Conservation (phyloP, 75 land plant genomes). For the Pseudotsuga menziesii region DNA sequence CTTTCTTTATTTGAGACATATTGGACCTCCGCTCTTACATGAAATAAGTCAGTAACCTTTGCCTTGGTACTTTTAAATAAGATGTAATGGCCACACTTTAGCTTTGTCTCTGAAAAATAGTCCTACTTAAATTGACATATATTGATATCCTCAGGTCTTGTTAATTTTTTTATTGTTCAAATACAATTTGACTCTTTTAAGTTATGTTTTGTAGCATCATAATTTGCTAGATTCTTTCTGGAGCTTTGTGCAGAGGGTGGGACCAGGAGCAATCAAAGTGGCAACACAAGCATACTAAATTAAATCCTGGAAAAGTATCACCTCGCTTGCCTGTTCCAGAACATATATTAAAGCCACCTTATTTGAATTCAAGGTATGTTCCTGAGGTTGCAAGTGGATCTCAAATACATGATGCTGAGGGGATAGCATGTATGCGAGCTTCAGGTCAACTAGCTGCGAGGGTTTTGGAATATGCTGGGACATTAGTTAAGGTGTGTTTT, state of each 20-base stretch:
- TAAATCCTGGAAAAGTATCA: slow-evolving; percentile 82
- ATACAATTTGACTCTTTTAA: neutral
- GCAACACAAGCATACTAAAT: slow-evolving; percentile 21
- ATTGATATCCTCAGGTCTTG: neutral
- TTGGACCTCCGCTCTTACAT: neutral
- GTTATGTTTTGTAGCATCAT: neutral
- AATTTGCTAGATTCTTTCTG: slow-evolving; percentile 5
- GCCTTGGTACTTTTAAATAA: neutral
- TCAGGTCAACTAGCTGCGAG: slow-evolving; percentile 94
- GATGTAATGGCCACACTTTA: neutral
- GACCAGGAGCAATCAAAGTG: slow-evolving; percentile 21
- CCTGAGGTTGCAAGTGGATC: slow-evolving; percentile 67
- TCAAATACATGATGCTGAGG: slow-evolving; percentile 84
- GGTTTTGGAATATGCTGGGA: slow-evolving; percentile 93
- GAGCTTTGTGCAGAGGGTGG: slow-evolving; percentile 15
- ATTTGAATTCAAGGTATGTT: slow-evolving; percentile 46
- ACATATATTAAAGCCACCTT: slow-evolving; percentile 85
- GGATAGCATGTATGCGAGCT: slow-evolving; percentile 85
- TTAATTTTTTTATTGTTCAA: neutral
- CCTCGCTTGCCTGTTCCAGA: slow-evolving; percentile 75
- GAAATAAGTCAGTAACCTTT: neutral
- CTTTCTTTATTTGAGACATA: neutral
- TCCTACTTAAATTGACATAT: neutral
- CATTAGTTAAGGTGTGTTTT: slow-evolving; percentile 75
- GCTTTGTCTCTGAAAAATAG: neutral